Conservation (phyloP, 75 land plant genomes). For the Isoetes taiwanensis region DNA sequence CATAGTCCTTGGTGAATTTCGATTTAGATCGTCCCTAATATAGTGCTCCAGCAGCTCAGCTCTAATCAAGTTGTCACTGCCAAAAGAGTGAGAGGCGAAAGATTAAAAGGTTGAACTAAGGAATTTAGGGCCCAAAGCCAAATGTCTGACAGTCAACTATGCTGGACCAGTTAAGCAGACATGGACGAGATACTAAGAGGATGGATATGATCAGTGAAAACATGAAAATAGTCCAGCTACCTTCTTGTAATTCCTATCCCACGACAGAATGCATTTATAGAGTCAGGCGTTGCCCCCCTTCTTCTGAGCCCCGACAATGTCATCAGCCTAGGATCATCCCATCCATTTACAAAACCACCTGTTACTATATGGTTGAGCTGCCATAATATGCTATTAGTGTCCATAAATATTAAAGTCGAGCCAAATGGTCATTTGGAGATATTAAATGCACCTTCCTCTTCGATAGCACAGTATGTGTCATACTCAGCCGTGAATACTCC, state of each 20-base stretch:
- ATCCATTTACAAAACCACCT: conserved; percentile 82
- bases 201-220: neutral
- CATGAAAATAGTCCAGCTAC: conserved; percentile 19
- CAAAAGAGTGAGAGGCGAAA: neutral
- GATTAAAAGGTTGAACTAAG: neutral
- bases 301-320: conserved; percentile 86
- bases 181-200: neutral
- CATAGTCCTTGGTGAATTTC: conserved; percentile 65
- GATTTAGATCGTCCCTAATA: conserved; percentile 85
- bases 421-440: neutral
- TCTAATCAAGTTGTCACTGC: conserved; percentile 82
- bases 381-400: neutral
- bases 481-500: conserved; percentile 88
- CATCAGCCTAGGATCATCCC: conserved; percentile 98
- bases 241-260: conserved; percentile 97
- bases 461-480: conserved; percentile 82
- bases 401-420: neutral
- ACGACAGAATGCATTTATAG: conserved; percentile 85
- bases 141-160: neutral
- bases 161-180: neutral
- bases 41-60: conserved; percentile 70
- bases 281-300: conserved; percentile 67
- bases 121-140: neutral
- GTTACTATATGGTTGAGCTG: conserved; percentile 81
- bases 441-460: conserved; percentile 72